These are phyloP conservation scores for Clonostachys solani DNA, from an alignment of 2,329 filamentous ascomycete species.

Conservation along the genomic window DNA sequence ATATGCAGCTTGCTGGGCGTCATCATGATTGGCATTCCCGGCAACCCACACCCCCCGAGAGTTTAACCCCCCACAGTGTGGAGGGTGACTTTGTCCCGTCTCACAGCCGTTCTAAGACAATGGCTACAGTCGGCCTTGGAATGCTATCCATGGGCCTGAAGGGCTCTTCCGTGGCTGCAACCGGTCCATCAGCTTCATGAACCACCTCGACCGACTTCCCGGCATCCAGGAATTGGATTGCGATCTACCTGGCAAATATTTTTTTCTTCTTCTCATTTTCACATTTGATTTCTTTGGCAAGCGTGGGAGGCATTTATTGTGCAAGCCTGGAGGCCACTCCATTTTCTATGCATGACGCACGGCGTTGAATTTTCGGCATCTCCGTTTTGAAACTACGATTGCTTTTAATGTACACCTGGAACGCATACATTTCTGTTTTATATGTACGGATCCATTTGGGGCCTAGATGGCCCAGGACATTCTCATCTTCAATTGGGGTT, in stretches of 20 bases:
- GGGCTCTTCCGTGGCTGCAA: too few species aligned
- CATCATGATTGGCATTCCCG: slow-evolving; percentile 17
- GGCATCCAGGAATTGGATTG: too few species aligned
- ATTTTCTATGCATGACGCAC: not conserved
- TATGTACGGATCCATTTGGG: too few species aligned
- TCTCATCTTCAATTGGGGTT: too few species aligned
- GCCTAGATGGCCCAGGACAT: too few species aligned
- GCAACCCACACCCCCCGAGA: slow-evolving; percentile 19
- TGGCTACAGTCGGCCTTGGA: slow-evolving; percentile 2
- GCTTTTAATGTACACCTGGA: not conserved
- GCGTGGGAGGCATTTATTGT: too few species aligned
- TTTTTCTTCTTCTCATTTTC: too few species aligned
- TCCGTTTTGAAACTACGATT: not conserved
- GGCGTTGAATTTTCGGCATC: not conserved
- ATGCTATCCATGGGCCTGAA: too few species aligned
- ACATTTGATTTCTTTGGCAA: not conserved
- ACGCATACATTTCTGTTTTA: not conserved
- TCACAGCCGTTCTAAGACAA: slow-evolving; percentile 29
- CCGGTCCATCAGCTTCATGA: too few species aligned
- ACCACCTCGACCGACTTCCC: too few species aligned
- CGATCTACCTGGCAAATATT: too few species aligned
- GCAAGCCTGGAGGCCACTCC: not conserved
- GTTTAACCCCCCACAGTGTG: slow-evolving; percentile 9
- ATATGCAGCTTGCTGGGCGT: slow-evolving; percentile 56
- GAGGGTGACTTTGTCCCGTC: slow-evolving; percentile 19